Evolutionary conservation across 2,329 filamentous ascomycete species (phyloP).

Genomic region (Diaporthe sp.): DNA sequence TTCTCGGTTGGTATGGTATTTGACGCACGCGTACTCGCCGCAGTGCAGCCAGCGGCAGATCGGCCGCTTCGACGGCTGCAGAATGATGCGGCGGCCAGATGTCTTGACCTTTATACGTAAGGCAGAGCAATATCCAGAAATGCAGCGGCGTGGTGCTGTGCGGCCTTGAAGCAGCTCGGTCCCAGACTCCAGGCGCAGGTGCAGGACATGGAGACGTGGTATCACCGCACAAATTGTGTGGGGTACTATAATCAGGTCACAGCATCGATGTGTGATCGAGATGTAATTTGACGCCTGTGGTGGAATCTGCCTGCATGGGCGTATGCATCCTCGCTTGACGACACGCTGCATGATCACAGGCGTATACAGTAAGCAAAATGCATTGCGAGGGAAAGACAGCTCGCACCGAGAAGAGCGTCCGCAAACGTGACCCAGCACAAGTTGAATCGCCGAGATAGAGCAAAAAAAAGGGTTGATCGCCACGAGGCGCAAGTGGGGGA

Average conservation of each 20-base stretch:
- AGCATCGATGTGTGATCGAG: slow-evolving; percentile 21
- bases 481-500: slow-evolving; percentile 25
- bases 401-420: not conserved
- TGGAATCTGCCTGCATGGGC: slow-evolving; percentile 11
- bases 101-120: not conserved
- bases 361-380: slow-evolving; percentile 12
- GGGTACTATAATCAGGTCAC: slow-evolving; percentile 9
- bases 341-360: not conserved
- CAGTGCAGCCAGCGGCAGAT: slow-evolving; percentile 19
- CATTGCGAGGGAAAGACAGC: not conserved
- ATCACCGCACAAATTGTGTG: not conserved
- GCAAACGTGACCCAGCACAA: no score
- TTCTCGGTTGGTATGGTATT: not conserved
- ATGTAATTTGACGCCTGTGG: slow-evolving; percentile 25
- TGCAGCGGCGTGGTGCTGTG: slow-evolving; percentile 20
- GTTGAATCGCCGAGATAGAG: slow-evolving; percentile 2
- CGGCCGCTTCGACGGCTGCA: slow-evolving; percentile 26
- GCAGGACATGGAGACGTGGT: not conserved
- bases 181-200: slow-evolving; percentile 11
- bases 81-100: slow-evolving; percentile 1
- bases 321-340: slow-evolving; percentile 19
- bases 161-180: not conserved
- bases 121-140: slow-evolving; percentile 11
- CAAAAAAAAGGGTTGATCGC: not conserved
- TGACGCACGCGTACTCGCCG: not conserved